phyloP scores from a whole-genome alignment of 352 stramenopile species.

The Aphanomyces invadans region DNA sequence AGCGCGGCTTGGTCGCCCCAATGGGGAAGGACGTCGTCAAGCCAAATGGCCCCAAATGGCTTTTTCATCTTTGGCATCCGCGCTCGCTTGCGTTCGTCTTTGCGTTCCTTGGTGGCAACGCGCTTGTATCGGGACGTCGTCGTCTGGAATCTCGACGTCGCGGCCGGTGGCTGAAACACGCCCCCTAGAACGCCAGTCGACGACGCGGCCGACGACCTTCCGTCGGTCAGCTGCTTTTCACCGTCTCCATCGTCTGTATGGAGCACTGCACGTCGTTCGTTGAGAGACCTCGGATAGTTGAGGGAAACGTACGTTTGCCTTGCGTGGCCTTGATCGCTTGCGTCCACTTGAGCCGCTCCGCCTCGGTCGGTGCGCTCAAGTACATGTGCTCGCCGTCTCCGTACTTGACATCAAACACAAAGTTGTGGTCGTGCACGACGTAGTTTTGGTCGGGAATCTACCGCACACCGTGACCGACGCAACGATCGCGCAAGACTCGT shows the following conservation, averaged over 20 bases:
- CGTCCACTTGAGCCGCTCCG: slow-evolving; percentile 61
- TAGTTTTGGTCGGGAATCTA: slow-evolving; percentile 78
- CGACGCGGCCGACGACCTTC: slow-evolving; percentile 40
- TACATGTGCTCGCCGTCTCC: slow-evolving; percentile 35
- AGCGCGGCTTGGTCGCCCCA: slow-evolving; percentile 24
- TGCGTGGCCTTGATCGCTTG: slow-evolving; percentile 37
- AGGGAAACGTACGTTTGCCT: not conserved
- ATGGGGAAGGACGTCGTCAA: slow-evolving; percentile 51
- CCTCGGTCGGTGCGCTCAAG: slow-evolving; percentile 67
- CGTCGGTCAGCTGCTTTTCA: not conserved
- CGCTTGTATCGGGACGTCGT: slow-evolving; percentile 32
- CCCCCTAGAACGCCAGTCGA: slow-evolving; percentile 26
- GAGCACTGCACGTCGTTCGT: no score
- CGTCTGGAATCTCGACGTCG: not conserved
- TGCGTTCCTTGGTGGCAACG: slow-evolving; percentile 46
- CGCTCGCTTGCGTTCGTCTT: slow-evolving; percentile 50
- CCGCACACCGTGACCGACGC: no score
- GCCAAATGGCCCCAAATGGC: slow-evolving; percentile 66
- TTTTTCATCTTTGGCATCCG: slow-evolving; percentile 60
- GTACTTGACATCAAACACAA: slow-evolving; percentile 64
- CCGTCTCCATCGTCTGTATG: not conserved
- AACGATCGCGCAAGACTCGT: no score
- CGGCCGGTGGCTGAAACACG: slow-evolving; percentile 23
- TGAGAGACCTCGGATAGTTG: no score
- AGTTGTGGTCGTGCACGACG: slow-evolving; percentile 63